Conservation (phyloP, 2,329 filamentous ascomycete species). For the Fusarium sulawesiense region DNA sequence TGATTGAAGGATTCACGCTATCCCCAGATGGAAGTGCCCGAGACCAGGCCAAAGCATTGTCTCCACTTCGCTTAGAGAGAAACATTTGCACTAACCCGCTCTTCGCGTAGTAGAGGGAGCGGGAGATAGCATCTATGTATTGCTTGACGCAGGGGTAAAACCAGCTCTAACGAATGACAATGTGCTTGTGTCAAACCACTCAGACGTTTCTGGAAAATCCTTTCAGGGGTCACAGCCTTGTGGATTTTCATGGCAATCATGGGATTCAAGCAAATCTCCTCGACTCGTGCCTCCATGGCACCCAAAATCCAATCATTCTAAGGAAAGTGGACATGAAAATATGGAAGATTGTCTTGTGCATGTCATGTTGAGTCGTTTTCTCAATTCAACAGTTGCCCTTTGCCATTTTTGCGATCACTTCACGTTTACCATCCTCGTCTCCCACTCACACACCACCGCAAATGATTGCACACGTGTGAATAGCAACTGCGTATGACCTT, state of each 20-base stretch:
- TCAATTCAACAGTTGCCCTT: neutral
- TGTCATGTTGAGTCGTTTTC: neutral
- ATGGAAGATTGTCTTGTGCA: neutral
- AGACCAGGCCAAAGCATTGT: neutral
- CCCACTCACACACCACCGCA: no score
- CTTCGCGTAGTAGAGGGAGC: accelerated
- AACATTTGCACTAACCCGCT: neutral
- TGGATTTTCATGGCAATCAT: neutral
- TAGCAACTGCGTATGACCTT: no score
- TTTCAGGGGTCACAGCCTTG: constrained; percentile 2
- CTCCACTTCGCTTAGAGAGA: neutral
- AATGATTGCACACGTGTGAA: no score
- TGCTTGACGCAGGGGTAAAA: accelerated
- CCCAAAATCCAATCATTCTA: neutral
- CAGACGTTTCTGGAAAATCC: neutral
- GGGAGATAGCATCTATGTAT: neutral
- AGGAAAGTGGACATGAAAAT: neutral
- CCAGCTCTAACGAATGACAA: neutral
- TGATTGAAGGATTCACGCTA: constrained; percentile 2
- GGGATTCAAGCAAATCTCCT: neutral
- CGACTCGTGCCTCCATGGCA: neutral
- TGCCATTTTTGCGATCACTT: neutral
- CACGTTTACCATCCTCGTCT: no score
- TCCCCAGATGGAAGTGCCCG: constrained; percentile 1
- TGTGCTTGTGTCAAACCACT: neutral